Evolutionary conservation across 441 rosid genomes (phyloP), one percentile per base, ranked within the genome.

Genomic region (Jatropha podagrica): DNA sequence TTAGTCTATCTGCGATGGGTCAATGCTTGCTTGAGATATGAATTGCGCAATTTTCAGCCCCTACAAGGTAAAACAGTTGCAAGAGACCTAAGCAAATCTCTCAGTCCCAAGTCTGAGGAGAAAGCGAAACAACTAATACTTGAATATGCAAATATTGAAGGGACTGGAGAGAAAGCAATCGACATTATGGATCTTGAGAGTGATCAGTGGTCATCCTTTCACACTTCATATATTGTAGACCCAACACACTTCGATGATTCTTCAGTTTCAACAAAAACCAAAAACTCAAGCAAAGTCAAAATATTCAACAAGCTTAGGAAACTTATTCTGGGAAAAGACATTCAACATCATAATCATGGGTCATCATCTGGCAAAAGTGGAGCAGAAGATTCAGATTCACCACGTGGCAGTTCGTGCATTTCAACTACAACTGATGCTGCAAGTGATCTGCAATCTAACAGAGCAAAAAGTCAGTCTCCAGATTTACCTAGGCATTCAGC

Each of bases 1-100:
- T 46, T 92, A 10, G 97, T 93, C 65, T 95, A 95, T 77, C 92
- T 95, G 9, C 86, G 89, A 61, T 95, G 99, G 99, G 72, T 95
- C 62, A 95, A 95, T 26, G 97, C 99, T 67, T 95, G 99, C 77
- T 82, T 95, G 72, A 81, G 99, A 44, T 85, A 88, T 20, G 98
- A 95, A 86, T 81, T 95, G 75, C 85, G 96, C 40, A 88, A 92
- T 70, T 90, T 86, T 78, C 84, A 89, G 71, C 89, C 91, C 5
- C 84, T 83, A 0, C 7, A 83, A 0, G 96, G 94, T 67, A 93
- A 87, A 80, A 89, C 91, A 8, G 90, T 77, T 44, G 96, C 99
- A 37, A 85, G 97, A 72, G 98, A 95, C 85, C 88, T 93, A n/a
- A 88, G 96, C 78, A 89, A 81, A 75, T 86, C 91, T 20, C 79